Base-by-base conservation (phyloP, 331 rosid species). In the Quercus tomentella region DNA sequence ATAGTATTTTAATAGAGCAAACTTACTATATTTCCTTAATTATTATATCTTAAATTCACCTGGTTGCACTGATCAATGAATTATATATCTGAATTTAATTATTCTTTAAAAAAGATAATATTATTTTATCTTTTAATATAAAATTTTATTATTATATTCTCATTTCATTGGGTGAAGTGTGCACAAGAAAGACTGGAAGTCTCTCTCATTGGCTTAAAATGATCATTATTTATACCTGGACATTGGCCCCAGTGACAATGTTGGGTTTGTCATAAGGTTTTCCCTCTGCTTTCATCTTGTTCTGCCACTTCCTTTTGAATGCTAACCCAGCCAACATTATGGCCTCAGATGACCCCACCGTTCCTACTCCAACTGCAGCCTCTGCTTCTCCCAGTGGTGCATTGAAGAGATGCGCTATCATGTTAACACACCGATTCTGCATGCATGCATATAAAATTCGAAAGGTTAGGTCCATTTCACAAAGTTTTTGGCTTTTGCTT, bases 281-380 rank as follows among this genome's bases (percentile, higher is more conserved):
- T 43, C 93, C 97, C n/a, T 83, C 87, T 18, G 81, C 71, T 80
- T 84, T 89, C 75, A 84, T 86, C 81, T 49, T 83, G 87, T 93
- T 91, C 68, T 93, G 97, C 97, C 97, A 93, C 31, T 31, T 91
- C 22, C 97, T 88, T 84, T 93, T 93, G 93, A 93, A 93, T 4
- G 98, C 98, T 79, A 93, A 83, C 10, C 98, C 98, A 33, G 98
- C 98, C 89, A 93, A 87, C 98, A 93, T 93, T 77, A 93, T 93
- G 82, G 98, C 98, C 62, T 93, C 98, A 1, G 98, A 93, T 18
- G 98, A 93, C 2, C 98, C 98, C 85, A 93, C 98, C 0, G 98
- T 93, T 11, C 98, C 98, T 7, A 93, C 98, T 74, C 98, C 98
- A 62, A 90, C 81, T 2, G 98, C 98, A 1, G 98, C 4, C 82